These are phyloP conservation scores for Cladosporium sp. DNA, from an alignment of 2,329 filamentous ascomycete genomes.

Conservation along the genomic window DNA sequence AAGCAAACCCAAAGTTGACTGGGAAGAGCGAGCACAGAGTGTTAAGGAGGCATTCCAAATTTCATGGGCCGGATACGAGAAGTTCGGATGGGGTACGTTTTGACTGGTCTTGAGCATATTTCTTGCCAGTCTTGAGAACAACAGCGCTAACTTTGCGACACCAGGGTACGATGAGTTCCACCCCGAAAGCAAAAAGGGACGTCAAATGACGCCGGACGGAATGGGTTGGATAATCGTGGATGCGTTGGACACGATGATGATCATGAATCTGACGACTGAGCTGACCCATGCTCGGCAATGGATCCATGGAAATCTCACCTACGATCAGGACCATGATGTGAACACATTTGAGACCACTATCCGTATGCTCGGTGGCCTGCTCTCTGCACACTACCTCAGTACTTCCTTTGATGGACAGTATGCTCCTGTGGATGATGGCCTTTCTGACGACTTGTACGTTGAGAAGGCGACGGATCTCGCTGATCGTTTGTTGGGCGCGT, in stretches of 20 bases:
- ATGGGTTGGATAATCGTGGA: constrained; percentile 99
- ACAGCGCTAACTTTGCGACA: no score
- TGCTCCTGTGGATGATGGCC: constrained; percentile 62
- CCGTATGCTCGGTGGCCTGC: constrained; percentile 88
- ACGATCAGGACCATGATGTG: constrained; percentile 91
- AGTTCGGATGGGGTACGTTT: constrained; percentile 84
- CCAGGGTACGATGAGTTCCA: constrained; percentile 75
- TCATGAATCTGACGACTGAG: constrained; percentile 93
- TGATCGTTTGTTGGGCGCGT: constrained; percentile 80
- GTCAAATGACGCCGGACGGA: constrained; percentile 81
- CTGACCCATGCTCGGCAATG: constrained; percentile 82
- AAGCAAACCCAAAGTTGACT: constrained; percentile 52
- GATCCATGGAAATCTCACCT: constrained; percentile 75
- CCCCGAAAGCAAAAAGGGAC: constrained; percentile 72
- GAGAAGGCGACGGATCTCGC: constrained; percentile 94
- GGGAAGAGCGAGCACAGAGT: constrained; percentile 70
- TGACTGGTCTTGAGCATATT: constrained; percentile 15
- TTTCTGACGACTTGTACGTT: constrained; percentile 87
- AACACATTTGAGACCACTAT: constrained; percentile 98
- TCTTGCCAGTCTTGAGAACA: background rate
- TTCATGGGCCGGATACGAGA: constrained; percentile 90
- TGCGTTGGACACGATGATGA: constrained; percentile 90
- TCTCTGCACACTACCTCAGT: constrained; percentile 94
- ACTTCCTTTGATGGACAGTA: constrained; percentile 74
- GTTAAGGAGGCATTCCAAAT: constrained; percentile 87